phyloP scores from a whole-genome alignment of 345 rosid species.

The Camelina neglecta region DNA sequence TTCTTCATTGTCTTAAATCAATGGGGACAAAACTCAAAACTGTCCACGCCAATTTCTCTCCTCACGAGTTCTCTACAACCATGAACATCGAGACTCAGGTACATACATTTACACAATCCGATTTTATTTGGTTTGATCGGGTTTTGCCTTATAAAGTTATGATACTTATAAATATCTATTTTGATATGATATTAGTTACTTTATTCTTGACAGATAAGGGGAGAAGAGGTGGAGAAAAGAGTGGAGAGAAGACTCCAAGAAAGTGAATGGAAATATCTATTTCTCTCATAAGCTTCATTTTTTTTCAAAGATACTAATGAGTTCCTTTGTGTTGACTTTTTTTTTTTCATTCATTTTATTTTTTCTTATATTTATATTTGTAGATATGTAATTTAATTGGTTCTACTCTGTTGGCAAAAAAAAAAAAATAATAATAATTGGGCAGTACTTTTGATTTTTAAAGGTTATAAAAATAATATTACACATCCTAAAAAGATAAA shows the following conservation, averaged over 20 bases:
- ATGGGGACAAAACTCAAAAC: constrained; percentile 45
- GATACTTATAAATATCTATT: background rate
- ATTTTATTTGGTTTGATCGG: background rate
- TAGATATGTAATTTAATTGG: background rate
- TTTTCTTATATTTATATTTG: background rate
- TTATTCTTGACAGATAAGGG: constrained; percentile 50
- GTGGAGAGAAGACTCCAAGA: constrained; percentile 51
- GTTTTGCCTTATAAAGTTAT: too few relatives aligned
- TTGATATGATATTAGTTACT: background rate
- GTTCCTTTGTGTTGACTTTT: constrained; percentile 32
- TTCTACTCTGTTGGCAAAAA: background rate
- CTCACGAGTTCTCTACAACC: constrained; percentile 45
- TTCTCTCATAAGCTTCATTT: constrained; percentile 37
- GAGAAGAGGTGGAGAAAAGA: constrained; percentile 51
- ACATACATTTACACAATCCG: background rate
- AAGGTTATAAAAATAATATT: too few relatives aligned
- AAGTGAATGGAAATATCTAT: constrained; percentile 47
- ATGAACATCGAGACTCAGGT: constrained; percentile 59
- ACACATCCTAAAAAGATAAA: too few relatives aligned
- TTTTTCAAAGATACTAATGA: background rate
- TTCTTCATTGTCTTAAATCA: constrained; percentile 55
- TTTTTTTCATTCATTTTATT: background rate
- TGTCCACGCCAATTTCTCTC: constrained; percentile 50
- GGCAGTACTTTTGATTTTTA: background rate
- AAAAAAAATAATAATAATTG: background rate